Base-by-base conservation (phyloP, 2,329 filamentous ascomycete genomes). In the Harringtonia aguacate region DNA sequence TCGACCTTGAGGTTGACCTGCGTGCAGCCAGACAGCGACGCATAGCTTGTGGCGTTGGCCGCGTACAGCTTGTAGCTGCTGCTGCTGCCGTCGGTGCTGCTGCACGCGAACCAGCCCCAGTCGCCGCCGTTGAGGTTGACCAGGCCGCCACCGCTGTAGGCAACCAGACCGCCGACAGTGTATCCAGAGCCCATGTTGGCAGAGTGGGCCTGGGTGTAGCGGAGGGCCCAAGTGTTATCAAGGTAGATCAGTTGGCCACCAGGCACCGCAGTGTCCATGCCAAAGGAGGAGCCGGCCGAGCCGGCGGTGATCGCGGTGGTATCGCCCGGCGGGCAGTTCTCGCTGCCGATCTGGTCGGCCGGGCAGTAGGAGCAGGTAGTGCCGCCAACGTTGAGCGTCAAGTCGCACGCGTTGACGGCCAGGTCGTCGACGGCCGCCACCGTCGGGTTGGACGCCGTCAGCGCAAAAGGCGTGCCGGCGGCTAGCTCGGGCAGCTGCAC, bases 171-270 rank as follows among this genome's bases (percentile, higher is more conserved):
- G 12, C 48, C 53, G 18, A 36, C 33, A 17, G 46, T 48, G 37
- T 57, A 55, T 3, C 58, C 58, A 3, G 45, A 13, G 1, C 60
- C 60, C 20, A 59, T 51, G 39, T 46, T 41, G 3, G 56, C 58
- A 46, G 58, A 60, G 44, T 63, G 60, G 2, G 60, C 60, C 50
- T 58, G 57, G 14, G 58, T 61, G 50, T 59, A 59, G 14, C 47
- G 56, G 20, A 63, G 48, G 29, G 52, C 52, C 55, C 57, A 56
- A 31, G 47, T 38, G 1, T 55, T 46, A 22, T 52, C 53, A 10
- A 63, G 50, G 48, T 58, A 63, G 35, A 53, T 53, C 18, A 33
- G 42, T 51, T 63, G 60, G 20, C 60, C 60, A 43, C 60, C 60
- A 6, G 60, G 59, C 9, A 62, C 59, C 41, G 50, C 42, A 24